Percentiles rank a stretch among this genome's conserved stretches.
phyloP scores from a whole-genome alignment of 2,329 filamentous ascomycete genomes.

The Neoarthrinium moseri region DNA sequence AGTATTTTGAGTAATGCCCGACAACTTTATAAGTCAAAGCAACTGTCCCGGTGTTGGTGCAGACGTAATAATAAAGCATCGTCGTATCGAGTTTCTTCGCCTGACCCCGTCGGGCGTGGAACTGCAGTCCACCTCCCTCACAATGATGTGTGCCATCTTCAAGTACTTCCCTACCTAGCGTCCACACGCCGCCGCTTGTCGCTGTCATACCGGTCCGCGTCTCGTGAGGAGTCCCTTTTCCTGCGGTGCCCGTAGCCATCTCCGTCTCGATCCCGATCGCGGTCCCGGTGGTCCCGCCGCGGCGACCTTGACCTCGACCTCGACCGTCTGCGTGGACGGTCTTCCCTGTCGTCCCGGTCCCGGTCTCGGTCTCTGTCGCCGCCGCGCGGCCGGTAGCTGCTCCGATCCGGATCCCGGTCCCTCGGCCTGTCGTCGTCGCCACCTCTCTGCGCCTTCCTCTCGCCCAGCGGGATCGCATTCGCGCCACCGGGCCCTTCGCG shows the following conservation, averaged over 20 bases:
- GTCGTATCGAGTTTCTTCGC: too few relatives aligned
- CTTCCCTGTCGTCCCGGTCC: slow-evolving; percentile 31
- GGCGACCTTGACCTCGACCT: slow-evolving; percentile 56
- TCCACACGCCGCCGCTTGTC: slow-evolving; percentile 63
- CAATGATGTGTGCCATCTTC: too few relatives aligned
- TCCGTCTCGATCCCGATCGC: slow-evolving; percentile 13
- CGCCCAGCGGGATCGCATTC: slow-evolving; percentile 69
- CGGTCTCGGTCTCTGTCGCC: slow-evolving; percentile 25
- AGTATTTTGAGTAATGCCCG: too few relatives aligned
- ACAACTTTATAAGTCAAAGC: too few relatives aligned
- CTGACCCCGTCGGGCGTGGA: too few relatives aligned
- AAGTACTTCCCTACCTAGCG: slow-evolving; percentile 24
- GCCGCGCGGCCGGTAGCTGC: slow-evolving; percentile 17
- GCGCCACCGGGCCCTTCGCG: slow-evolving; percentile 55
- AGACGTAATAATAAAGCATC: too few relatives aligned
- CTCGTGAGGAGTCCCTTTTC: slow-evolving; percentile 58
- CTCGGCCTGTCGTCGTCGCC: slow-evolving; percentile 23
- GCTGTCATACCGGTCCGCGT: slow-evolving; percentile 51
- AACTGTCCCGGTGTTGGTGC: too few relatives aligned
- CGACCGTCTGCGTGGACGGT: slow-evolving; percentile 32
- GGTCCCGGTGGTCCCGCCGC: slow-evolving; percentile 33
- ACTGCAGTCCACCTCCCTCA: too few relatives aligned
- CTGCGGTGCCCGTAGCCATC: slow-evolving; percentile 47
- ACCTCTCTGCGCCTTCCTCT: slow-evolving; percentile 44
- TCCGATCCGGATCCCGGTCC: background rate